phyloP scores from a whole-genome alignment of 176 grass and related monocot genomes.

The Typha latifolia region DNA sequence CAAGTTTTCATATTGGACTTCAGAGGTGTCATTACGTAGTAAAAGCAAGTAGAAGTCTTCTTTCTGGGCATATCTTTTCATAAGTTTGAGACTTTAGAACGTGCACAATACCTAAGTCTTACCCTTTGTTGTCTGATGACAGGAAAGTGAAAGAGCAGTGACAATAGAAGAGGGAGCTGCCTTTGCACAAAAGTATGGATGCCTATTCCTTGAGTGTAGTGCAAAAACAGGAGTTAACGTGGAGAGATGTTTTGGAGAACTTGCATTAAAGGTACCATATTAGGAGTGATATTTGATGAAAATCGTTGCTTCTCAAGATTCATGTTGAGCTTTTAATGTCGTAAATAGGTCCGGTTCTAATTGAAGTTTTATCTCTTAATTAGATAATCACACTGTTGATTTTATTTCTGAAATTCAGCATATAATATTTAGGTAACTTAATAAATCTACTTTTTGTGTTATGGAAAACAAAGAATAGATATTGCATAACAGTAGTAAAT shows the following conservation, averaged over 20 bases:
- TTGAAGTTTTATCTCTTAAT: not conserved
- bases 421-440: no score
- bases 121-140: conserved; percentile 5
- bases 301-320: not conserved
- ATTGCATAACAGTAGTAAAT: no score
- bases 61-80: no score
- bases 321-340: not conserved
- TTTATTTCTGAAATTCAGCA: no score
- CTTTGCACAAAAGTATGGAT: conserved; percentile 71
- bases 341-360: not conserved
- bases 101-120: no score
- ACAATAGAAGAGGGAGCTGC: conserved; percentile 84
- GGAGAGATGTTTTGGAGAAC: conserved; percentile 91
- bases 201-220: conserved; percentile 86
- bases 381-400: not conserved
- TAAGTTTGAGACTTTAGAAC: no score
- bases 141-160: conserved; percentile 79
- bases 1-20: no score
- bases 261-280: conserved; percentile 75
- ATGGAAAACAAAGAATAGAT: no score
- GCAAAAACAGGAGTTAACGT: conserved; percentile 87
- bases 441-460: no score
- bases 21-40: no score
- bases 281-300: not conserved
- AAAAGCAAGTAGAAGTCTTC: no score